Evolutionary conservation across 2,329 filamentous ascomycete genomes (phyloP).

Genomic region (Corynespora cassiicola): DNA sequence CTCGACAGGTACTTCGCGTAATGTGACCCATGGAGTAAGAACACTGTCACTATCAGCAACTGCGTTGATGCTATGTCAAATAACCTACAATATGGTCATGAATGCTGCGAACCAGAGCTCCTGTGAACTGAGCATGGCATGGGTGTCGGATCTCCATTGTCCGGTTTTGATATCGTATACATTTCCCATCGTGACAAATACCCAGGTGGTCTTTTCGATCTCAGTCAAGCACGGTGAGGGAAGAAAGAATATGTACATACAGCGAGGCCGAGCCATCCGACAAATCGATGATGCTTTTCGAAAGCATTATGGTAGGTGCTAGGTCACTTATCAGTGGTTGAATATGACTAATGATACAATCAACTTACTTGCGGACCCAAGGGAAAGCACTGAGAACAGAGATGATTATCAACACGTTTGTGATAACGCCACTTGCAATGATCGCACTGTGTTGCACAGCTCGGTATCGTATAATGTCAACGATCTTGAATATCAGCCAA

Average conservation of each 20-base stretch:
- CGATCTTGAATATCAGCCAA: constrained; percentile 42
- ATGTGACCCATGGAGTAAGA: constrained; percentile 42
- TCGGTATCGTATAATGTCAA: constrained; percentile 41
- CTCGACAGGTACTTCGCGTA: constrained; percentile 41
- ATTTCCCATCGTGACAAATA: constrained; percentile 42
- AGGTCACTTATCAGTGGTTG: constrained; percentile 16
- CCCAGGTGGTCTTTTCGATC: constrained; percentile 38
- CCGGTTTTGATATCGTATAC: constrained; percentile 42
- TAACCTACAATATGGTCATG: constrained; percentile 44
- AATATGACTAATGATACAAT: background rate
- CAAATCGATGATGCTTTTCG: constrained; percentile 43
- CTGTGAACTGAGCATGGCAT: constrained; percentile 38
- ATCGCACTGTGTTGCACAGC: constrained; percentile 39
- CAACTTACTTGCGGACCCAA: constrained; percentile 43
- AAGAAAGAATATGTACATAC: constrained; percentile 19
- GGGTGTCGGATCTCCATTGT: constrained; percentile 31
- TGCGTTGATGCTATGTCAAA: background rate
- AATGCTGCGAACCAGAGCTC: constrained; percentile 45
- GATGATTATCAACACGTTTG: constrained; percentile 43
- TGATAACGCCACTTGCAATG: constrained; percentile 39
- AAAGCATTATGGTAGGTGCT: constrained; percentile 45
- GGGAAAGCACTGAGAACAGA: constrained; percentile 43
- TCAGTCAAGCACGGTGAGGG: constrained; percentile 7
- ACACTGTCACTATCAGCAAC: constrained; percentile 26
- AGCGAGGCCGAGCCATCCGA: constrained; percentile 44